Percentiles rank a stretch among this genome's conserved stretches.
Conservation (phyloP, 352 stramenopile species). For the Achlya hypogyna region DNA sequence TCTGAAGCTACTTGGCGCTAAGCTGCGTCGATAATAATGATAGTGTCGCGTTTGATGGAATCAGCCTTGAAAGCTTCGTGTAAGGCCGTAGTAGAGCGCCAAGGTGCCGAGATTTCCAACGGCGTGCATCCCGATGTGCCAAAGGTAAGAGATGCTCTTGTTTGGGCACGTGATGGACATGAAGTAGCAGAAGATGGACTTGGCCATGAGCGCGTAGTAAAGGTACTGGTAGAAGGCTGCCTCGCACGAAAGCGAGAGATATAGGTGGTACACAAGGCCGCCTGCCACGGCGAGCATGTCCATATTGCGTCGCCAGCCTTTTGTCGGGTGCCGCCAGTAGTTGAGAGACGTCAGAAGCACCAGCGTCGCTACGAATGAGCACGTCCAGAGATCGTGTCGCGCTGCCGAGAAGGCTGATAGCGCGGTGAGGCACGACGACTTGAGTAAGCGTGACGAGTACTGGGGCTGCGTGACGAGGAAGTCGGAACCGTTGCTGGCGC, state of each 20-base stretch:
- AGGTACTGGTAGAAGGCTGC: constrained; percentile 42
- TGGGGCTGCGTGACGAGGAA: constrained; percentile 21
- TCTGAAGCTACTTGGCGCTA: too few species aligned
- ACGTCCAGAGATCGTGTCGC: constrained; percentile 51
- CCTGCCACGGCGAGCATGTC: constrained; percentile 56
- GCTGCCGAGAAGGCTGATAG: constrained; percentile 47
- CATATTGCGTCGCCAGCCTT: constrained; percentile 55
- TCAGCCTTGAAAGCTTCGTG: neutral
- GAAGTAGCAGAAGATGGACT: constrained; percentile 65
- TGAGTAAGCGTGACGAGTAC: too few species aligned
- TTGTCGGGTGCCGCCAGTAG: constrained; percentile 67
- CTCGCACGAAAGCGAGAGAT: constrained; percentile 43
- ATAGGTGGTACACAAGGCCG: constrained; percentile 50
- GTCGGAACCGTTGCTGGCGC: neutral
- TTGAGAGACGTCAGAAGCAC: constrained; percentile 79
- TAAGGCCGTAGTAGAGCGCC: constrained; percentile 48
- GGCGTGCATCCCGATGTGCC: constrained; percentile 66
- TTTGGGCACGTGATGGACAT: constrained; percentile 42
- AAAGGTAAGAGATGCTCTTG: constrained; percentile 60
- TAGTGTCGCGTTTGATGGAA: neutral
- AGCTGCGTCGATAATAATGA: too few species aligned
- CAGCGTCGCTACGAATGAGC: constrained; percentile 44
- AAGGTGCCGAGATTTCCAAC: constrained; percentile 65
- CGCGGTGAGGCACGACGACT: constrained; percentile 57
- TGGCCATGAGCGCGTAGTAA: constrained; percentile 50